These are phyloP conservation scores for Eimeria necatrix DNA, from an alignment of 169 alveolate species.

Conservation along the genomic window DNA sequence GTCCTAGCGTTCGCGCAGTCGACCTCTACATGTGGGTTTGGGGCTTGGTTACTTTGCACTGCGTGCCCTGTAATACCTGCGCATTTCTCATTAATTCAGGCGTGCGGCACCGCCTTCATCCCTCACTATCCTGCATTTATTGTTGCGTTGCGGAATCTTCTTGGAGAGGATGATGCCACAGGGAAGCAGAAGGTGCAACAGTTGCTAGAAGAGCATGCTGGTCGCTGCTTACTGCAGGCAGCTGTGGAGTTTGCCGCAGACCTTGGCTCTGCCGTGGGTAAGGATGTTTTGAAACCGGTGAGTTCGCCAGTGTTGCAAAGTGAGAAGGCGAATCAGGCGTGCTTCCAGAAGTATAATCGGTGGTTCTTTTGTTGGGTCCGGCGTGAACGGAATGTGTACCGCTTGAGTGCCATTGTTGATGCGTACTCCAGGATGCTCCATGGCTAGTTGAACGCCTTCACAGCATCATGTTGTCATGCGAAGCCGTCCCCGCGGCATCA, in stretches of 20 bases:
- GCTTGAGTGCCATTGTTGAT: not conserved
- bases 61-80: not conserved
- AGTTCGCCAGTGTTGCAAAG: not conserved
- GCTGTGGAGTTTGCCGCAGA: conserved; percentile 79
- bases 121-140: conserved; percentile 55
- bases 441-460: conserved; percentile 78
- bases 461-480: conserved; percentile 53
- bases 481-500: conserved; percentile 64
- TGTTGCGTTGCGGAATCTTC: conserved; percentile 64
- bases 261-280: conserved; percentile 79
- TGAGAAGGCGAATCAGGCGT: no score
- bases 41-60: not conserved
- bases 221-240: conserved; percentile 73
- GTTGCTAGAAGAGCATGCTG: conserved; percentile 64
- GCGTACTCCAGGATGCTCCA: conserved; percentile 73
- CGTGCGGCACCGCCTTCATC: conserved; percentile 68
- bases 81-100: not conserved
- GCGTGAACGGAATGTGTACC: not conserved
- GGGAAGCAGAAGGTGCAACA: conserved; percentile 65
- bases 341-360: no score
- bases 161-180: conserved; percentile 65
- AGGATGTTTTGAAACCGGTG: conserved; percentile 74
- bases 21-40: not conserved
- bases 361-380: not conserved
- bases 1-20: not conserved